Evolutionary conservation across 805 yeast species (phyloP).

Genomic region (Wickerhamiella hasegawae): DNA sequence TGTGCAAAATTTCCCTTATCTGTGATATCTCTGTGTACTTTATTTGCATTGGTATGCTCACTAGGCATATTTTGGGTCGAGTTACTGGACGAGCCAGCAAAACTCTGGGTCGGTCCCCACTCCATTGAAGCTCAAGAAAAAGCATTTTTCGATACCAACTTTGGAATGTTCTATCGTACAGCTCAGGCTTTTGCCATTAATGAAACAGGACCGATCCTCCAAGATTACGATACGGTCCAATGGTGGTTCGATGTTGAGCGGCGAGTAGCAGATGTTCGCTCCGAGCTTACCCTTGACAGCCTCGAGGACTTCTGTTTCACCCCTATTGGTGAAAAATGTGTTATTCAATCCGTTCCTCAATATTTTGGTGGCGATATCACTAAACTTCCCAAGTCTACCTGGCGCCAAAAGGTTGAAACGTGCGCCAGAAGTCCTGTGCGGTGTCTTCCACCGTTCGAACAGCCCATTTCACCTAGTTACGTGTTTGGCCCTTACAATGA

Average conservation of each 20-base stretch:
- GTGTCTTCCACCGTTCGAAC: constrained; percentile 82
- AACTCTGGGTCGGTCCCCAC: constrained; percentile 75
- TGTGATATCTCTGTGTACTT: constrained; percentile 29
- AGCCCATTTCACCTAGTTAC: constrained; percentile 60
- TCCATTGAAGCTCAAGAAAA: constrained; percentile 58
- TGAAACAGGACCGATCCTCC: constrained; percentile 50
- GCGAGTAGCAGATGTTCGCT: constrained; percentile 28
- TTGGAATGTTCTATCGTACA: constrained; percentile 84
- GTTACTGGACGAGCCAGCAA: constrained; percentile 65
- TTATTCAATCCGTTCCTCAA: constrained; percentile 75
- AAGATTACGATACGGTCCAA: constrained; percentile 42
- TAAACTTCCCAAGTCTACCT: constrained; percentile 32
- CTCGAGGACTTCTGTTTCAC: constrained; percentile 66
- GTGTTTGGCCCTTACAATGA: constrained; percentile 43
- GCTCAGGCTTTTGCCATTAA: constrained; percentile 69
- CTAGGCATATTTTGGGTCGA: constrained; percentile 35
- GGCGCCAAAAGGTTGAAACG: constrained; percentile 36
- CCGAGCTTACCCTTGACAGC: constrained; percentile 16
- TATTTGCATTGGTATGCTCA: constrained; percentile 32
- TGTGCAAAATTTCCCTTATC: constrained; percentile 48
- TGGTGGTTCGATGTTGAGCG: constrained; percentile 86
- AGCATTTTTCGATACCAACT: constrained; percentile 52
- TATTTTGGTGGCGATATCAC: constrained; percentile 56
- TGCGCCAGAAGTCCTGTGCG: constrained; percentile 76
- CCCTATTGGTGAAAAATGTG: constrained; percentile 64